A percentile compares a stretch with the other conserved stretches of the same genome.
These are phyloP conservation scores for Malus fusca DNA, from an alignment of 306 rosid species.

Conservation along the genomic window DNA sequence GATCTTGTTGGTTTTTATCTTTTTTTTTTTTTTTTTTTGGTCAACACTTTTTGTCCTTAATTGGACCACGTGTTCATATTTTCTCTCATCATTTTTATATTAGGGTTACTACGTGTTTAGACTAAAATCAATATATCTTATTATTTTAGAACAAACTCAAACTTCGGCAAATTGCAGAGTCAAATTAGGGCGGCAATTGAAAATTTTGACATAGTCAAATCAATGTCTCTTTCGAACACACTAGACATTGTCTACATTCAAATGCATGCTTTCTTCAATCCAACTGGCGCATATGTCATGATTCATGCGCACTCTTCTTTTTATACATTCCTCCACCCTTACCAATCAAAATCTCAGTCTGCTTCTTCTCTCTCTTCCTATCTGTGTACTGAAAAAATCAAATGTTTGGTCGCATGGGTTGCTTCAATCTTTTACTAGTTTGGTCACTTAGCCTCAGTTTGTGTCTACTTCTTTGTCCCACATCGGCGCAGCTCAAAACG, in stretches of 20 bases:
- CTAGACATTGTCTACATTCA: not conserved
- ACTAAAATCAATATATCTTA: not conserved
- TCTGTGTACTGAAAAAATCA: not conserved
- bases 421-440: conserved; percentile 17
- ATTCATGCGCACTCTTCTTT: not conserved
- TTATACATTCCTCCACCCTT: not conserved
- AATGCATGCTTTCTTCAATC: not conserved
- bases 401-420: conserved; percentile 34
- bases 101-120: too few relatives aligned
- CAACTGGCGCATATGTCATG: not conserved
- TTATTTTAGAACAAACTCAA: not conserved
- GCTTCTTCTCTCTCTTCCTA: not conserved
- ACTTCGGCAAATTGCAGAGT: not conserved
- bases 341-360: not conserved
- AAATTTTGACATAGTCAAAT: not conserved
- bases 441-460: conserved; percentile 34
- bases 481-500: conserved; percentile 48
- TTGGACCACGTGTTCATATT: conserved; percentile 22
- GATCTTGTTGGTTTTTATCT: too few relatives aligned
- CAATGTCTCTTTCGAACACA: conserved; percentile 22
- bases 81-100: not conserved
- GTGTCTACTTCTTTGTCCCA: conserved; percentile 26
- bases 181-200: conserved; percentile 5
- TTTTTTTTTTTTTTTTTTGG: not conserved
- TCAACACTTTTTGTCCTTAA: not conserved